These are phyloP conservation scores for Fraxinus velutina DNA, from an alignment of 305 asterid species.

Conservation along the genomic window DNA sequence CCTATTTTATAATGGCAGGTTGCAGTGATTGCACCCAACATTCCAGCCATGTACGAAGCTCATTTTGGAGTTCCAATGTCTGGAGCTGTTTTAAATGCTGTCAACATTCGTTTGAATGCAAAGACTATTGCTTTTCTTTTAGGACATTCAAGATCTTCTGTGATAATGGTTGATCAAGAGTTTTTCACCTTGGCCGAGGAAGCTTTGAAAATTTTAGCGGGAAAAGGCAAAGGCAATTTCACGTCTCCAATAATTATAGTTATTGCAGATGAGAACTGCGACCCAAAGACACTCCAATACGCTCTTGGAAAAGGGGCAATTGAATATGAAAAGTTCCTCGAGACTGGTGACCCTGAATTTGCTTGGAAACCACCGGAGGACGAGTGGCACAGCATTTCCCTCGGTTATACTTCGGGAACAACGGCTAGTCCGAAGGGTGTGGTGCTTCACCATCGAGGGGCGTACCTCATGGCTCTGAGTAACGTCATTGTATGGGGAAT, in stretches of 20 bases:
- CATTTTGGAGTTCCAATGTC: conserved; percentile 96
- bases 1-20: conserved; percentile 48
- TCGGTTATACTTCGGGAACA: conserved; percentile 90
- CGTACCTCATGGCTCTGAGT: conserved; percentile 77
- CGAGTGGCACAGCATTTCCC: conserved; percentile 91
- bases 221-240: conserved; percentile 40
- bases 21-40: conserved; percentile 90
- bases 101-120: conserved; percentile 81
- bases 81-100: conserved; percentile 87
- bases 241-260: conserved; percentile 60
- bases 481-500: conserved; percentile 69
- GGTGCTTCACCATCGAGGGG: conserved; percentile 90
- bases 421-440: conserved; percentile 95
- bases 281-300: conserved; percentile 49
- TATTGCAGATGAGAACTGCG: conserved; percentile 65
- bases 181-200: conserved; percentile 75
- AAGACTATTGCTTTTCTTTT: conserved; percentile 72
- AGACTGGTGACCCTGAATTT: conserved; percentile 64
- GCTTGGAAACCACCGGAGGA: conserved; percentile 83
- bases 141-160: conserved; percentile 71
- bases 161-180: conserved; percentile 89
- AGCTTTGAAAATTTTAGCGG: conserved; percentile 53
- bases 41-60: conserved; percentile 85
- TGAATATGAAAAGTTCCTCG: conserved; percentile 78
- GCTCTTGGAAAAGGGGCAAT: conserved; percentile 69